Conservation (phyloP, 2,329 filamentous ascomycete species). For the Gnomoniopsis smithogilvyi region DNA sequence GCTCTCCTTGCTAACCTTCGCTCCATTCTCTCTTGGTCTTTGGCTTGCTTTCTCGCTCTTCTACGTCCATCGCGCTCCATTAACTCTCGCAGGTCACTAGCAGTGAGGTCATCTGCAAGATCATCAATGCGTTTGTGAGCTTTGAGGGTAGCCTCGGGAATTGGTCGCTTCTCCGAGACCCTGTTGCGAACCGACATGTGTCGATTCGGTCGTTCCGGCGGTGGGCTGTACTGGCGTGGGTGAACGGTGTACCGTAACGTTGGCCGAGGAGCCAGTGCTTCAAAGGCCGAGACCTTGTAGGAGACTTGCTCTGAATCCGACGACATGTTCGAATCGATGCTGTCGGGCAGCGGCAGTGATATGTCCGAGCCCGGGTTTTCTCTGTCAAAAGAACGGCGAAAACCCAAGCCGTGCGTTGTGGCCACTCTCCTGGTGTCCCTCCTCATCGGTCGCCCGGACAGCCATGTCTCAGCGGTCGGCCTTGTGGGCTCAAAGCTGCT, state of each 20-base stretch:
- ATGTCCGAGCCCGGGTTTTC: constrained; percentile 67
- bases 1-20: constrained; percentile 62
- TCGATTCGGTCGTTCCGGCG: constrained; percentile 3
- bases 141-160: constrained; percentile 58
- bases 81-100: constrained; percentile 78
- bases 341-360: constrained; percentile 71
- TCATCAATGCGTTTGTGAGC: constrained; percentile 63
- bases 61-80: constrained; percentile 87
- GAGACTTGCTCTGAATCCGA: constrained; percentile 70
- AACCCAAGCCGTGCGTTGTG: constrained; percentile 41
- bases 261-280: constrained; percentile 80
- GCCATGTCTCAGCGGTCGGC: constrained; percentile 56
- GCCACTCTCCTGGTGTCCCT: constrained; percentile 65
- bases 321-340: constrained; percentile 73
- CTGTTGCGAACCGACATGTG: constrained; percentile 26
- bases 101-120: constrained; percentile 81
- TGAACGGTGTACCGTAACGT: constrained; percentile 72
- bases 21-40: constrained; percentile 65
- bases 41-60: constrained; percentile 67
- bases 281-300: constrained; percentile 77
- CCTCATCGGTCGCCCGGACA: constrained; percentile 57
- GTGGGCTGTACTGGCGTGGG: constrained; percentile 47
- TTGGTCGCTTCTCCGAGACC: constrained; percentile 47
- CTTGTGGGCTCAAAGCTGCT: constrained; percentile 65
- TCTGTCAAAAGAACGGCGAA: constrained; percentile 42